Evolutionary conservation across 164 flowering plant species (phyloP).

Genomic region (Buxus sempervirens): DNA sequence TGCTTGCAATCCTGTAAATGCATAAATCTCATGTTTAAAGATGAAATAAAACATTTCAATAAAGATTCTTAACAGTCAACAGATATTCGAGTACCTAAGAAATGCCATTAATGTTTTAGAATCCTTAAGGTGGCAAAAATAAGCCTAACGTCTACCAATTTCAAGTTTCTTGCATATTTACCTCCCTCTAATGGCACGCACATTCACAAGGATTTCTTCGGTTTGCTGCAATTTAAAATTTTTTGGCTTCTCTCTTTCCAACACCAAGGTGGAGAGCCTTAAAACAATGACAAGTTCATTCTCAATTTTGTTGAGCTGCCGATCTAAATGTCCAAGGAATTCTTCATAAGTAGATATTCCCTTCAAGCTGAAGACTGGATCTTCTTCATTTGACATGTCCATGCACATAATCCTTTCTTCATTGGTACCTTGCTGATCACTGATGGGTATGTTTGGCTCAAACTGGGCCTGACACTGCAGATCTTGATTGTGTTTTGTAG

Average conservation of each 20-base stretch:
- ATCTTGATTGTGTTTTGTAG: constrained; percentile 15
- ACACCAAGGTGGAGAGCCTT: constrained; percentile 39
- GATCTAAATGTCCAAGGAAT: constrained; percentile 57
- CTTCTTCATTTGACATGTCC: constrained; percentile 16
- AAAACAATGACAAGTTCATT: constrained; percentile 48
- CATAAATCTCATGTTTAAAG: neutral
- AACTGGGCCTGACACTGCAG: constrained; percentile 8
- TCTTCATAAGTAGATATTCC: constrained; percentile 47
- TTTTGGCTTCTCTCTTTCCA: constrained; percentile 40
- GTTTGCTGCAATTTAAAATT: constrained; percentile 45
- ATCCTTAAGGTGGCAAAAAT: neutral
- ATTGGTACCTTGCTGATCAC: constrained; percentile 12
- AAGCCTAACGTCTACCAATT: neutral
- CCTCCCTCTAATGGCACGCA: constrained; percentile 54
- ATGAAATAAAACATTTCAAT: neutral
- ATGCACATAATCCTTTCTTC: constrained; percentile 10
- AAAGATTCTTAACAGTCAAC: neutral
- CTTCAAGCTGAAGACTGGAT: constrained; percentile 16
- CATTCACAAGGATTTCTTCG: constrained; percentile 44
- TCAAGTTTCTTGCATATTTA: constrained; percentile 18
- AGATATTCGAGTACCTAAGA: neutral
- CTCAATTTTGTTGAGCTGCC: constrained; percentile 54
- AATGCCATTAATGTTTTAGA: neutral
- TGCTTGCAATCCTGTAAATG: constrained; percentile 40
- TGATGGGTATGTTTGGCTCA: constrained; percentile 3